phyloP scores from a whole-genome alignment of 768 basidiomycete genomes.

The Leccinellum rugosiceps region DNA sequence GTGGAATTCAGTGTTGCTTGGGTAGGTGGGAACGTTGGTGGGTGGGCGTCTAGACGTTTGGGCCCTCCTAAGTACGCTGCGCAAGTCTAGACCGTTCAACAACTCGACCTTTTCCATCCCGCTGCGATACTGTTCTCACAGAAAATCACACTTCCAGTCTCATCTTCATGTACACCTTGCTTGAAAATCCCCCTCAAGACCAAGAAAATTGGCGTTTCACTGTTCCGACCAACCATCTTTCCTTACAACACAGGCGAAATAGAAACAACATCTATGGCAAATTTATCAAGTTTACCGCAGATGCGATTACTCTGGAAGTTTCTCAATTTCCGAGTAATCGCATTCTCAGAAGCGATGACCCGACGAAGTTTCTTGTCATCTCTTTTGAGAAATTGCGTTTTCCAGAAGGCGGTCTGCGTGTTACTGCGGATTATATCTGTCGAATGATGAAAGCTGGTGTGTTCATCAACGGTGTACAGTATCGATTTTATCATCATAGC shows the following conservation, averaged over 20 bases:
- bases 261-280: slow-evolving; percentile 39
- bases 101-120: slow-evolving; percentile 3
- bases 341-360: slow-evolving; percentile 55
- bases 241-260: slow-evolving; percentile 24
- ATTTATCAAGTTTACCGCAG: slow-evolving; percentile 47
- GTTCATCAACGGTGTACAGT: slow-evolving; percentile 54
- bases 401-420: slow-evolving; percentile 46
- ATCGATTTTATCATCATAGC: slow-evolving; percentile 70
- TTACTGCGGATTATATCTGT: slow-evolving; percentile 52
- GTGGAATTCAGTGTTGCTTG: not conserved
- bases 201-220: slow-evolving; percentile 53
- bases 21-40: slow-evolving; percentile 16
- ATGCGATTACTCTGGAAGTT: slow-evolving; percentile 50
- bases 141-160: not conserved
- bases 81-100: not conserved
- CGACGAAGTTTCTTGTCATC: slow-evolving; percentile 51
- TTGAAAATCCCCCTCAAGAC: slow-evolving; percentile 40
- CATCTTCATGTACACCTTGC: slow-evolving; percentile 31
- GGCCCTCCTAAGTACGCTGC: slow-evolving; percentile 12
- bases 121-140: not conserved
- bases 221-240: slow-evolving; percentile 31
- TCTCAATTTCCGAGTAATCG: slow-evolving; percentile 54
- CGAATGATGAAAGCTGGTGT: slow-evolving; percentile 54
- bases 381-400: slow-evolving; percentile 56
- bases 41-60: slow-evolving; percentile 4